Evolutionary conservation across 768 basidiomycete genomes (phyloP).

Genomic region (Psilocybe azurescens): DNA sequence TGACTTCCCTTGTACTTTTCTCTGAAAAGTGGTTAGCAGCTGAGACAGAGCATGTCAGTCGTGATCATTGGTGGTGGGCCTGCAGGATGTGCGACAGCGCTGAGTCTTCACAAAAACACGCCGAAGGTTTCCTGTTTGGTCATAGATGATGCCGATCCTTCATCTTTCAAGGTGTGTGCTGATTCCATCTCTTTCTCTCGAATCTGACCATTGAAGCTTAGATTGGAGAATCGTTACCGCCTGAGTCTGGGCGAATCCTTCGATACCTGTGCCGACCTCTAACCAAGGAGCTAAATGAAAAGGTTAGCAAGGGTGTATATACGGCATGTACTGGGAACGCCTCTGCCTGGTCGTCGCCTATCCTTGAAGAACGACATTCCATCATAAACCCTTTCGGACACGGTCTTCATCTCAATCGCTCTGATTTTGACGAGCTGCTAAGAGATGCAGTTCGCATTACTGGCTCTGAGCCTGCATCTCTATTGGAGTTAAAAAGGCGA

Average conservation of each 20-base stretch:
- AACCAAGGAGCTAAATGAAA: slow-evolving; percentile 20
- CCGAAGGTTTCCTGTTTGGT: slow-evolving; percentile 29
- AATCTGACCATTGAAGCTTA: slow-evolving; percentile 8
- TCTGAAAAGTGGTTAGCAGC: neutral
- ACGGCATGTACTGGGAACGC: slow-evolving; percentile 37
- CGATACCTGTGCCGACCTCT: slow-evolving; percentile 22
- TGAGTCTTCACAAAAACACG: slow-evolving; percentile 21
- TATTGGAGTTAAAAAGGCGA: slow-evolving; percentile 7
- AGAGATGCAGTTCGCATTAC: slow-evolving; percentile 23
- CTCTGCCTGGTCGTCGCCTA: slow-evolving; percentile 33
- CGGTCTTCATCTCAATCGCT: slow-evolving; percentile 39
- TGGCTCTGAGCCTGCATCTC: slow-evolving; percentile 3
- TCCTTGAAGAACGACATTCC: slow-evolving; percentile 32
- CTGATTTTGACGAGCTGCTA: slow-evolving; percentile 36
- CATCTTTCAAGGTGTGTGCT: slow-evolving; percentile 32
- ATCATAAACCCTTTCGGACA: slow-evolving; percentile 39
- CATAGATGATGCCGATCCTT: slow-evolving; percentile 36
- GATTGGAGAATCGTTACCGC: slow-evolving; percentile 44
- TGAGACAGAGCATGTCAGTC: slow-evolving; percentile 4
- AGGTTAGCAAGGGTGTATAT: slow-evolving; percentile 21
- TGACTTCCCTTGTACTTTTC: no score
- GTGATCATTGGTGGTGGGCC: slow-evolving; percentile 28
- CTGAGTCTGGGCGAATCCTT: slow-evolving; percentile 27
- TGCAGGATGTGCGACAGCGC: slow-evolving; percentile 27
- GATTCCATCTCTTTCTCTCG: neutral